These are phyloP conservation scores for Phytophthora citricola DNA, from an alignment of 352 stramenopile genomes.

Conservation along the genomic window DNA sequence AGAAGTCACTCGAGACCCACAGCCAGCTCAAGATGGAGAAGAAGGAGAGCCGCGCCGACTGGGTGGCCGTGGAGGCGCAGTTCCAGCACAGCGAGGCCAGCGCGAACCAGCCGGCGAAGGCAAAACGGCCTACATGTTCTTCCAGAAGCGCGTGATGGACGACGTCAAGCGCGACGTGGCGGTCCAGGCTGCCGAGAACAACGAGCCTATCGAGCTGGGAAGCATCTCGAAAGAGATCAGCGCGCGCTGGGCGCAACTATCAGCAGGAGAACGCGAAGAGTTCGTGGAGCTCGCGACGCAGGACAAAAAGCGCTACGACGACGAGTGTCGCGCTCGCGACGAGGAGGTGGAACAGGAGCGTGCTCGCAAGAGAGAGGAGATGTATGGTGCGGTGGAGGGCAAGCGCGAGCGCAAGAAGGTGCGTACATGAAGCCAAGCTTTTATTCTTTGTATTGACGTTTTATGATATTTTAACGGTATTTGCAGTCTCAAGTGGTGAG, in stretches of 20 bases:
- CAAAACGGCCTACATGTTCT: constrained; percentile 80
- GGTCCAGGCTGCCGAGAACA: constrained; percentile 45
- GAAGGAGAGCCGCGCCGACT: constrained; percentile 77
- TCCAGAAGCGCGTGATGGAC: constrained; percentile 77
- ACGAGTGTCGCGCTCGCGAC: constrained; percentile 78
- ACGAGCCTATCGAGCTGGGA: constrained; percentile 68
- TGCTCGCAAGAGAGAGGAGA: constrained; percentile 76
- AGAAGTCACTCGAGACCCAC: neutral
- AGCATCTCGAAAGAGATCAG: constrained; percentile 79
- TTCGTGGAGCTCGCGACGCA: constrained; percentile 68
- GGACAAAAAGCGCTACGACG: constrained; percentile 77
- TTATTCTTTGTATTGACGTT: constrained; percentile 2
- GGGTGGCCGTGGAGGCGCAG: constrained; percentile 82
- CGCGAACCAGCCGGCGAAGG: constrained; percentile 57
- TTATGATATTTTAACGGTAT: constrained; percentile 5
- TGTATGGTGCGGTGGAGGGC: constrained; percentile 75
- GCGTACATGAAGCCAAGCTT: neutral
- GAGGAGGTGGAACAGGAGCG: constrained; percentile 75
- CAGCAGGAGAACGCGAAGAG: constrained; percentile 67
- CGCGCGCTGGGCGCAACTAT: constrained; percentile 75
- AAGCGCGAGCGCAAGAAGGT: constrained; percentile 85
- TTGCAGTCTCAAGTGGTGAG: constrained; percentile 37
- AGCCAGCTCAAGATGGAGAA: constrained; percentile 36
- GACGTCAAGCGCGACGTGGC: constrained; percentile 67
- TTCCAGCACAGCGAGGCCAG: constrained; percentile 55